Evolutionary conservation across 1,284 basidiomycete species (phyloP), one percentile per base, ranked within the genome.

Genomic region (Trametes sp.): DNA sequence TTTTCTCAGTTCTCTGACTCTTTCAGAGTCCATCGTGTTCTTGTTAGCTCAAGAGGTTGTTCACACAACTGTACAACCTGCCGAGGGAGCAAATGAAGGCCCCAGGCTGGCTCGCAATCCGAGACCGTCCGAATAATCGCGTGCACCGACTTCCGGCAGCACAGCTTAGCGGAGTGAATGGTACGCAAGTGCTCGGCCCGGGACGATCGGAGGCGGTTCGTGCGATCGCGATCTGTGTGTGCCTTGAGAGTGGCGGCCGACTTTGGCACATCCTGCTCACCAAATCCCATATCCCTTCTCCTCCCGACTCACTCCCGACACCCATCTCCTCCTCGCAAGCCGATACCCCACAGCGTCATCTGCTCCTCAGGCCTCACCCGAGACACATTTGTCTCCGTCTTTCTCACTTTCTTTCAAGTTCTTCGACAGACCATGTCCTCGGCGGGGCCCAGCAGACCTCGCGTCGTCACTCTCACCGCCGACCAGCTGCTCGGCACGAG

Each of bases 401-500:
- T 4, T 36, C 4, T 36, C 10, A 14, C 14, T 8, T n/a, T n/a
- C n/a, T n/a, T n/a, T n/a, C n/a, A n/a, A n/a, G n/a, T n/a, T 41
- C 38, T 41, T n/a, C 16, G 3, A 16, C 10, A 6, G 4, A 16
- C 38, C 24, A 59, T 59, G 57, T 45, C 49, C 8, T 59, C 57
- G 7, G 62, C 62, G 8, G 57, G 60, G 11, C 57, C 65, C 19
- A 62, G 62, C 59, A 53, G 62, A 23, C 61, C 63, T 16, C 66
- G 66, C 36, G 61, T 64, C 33, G 58, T 67, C 48, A 64, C 64
- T 31, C 66, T 67, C 52, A 67, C 66, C 38, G 66, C 66, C 38
- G 66, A 67, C 52, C 66, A 67, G 38, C 63, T 67, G 19, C 66
- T 67, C 44, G 66, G 66, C 8, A 35, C 66, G n/a, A 59, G 59